Evolutionary conservation across 73 alveolate genomes (phyloP), one percentile per base, ranked within the genome.

Genomic region (Blepharisma japonicum): DNA sequence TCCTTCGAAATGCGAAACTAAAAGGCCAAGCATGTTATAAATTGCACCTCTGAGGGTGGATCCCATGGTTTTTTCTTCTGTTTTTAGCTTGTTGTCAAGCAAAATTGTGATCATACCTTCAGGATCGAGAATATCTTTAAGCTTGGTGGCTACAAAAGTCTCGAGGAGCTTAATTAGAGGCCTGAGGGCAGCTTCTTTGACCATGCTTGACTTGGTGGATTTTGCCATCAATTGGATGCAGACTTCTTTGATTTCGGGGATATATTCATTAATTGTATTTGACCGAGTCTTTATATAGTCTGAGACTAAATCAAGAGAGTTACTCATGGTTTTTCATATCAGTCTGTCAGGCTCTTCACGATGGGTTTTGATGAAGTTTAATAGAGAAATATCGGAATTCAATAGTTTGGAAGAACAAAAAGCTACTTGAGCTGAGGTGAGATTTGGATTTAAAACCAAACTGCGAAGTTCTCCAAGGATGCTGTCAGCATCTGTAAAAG

Each of bases 301-400:
- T 14, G 68, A 70, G 56, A 70, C 56, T 47, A 70, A 25, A 2
- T 18, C 14, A 9, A 70, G 80, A 45, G 66, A 8, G 42, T 47
- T 47, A 45, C 42, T n/a, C 56, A 39, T 39, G 2, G 80, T 70
- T 45, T 45, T 47, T 45, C 56, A 39, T 45, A 70, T 23, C 32
- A 45, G 80, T 9, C 66, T 9, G 45, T 70, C 80, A 7, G 77
- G 14, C 14, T 70, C 80, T 9, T n/a, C 46, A 7, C 56, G 18
- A 45, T 70, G 23, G n/a, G 11, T 70, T 45, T 18, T 8, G 42
- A 70, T 45, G 66, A 70, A 70, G 71, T 70, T 11, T 14, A 70
- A 54, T 14, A 70, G 56, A 38, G 80, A 70, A 18, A 45, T 54
- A 72, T 70, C 80, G n/a, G 80, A 70, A 47, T 70, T 70, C 45